Evolutionary conservation across 148 eudicot genomes (phyloP).

Genomic region (Linanthus parryae): DNA sequence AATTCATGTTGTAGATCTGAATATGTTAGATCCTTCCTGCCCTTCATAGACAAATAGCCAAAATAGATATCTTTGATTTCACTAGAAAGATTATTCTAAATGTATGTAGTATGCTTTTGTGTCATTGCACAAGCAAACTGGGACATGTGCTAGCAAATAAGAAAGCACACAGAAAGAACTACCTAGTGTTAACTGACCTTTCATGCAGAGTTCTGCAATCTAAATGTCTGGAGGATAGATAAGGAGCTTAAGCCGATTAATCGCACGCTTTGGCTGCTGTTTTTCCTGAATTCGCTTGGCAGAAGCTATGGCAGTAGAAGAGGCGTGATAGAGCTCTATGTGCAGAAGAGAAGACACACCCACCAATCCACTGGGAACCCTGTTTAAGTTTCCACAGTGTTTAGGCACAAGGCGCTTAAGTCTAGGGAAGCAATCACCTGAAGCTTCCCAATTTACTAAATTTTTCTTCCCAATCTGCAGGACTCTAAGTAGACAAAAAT

Average conservation of each 20-base stretch:
- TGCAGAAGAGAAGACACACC: neutral
- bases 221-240: slow-evolving; percentile 7
- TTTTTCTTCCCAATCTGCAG: slow-evolving; percentile 15
- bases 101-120: too few species aligned
- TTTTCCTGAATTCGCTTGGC: slow-evolving; percentile 6
- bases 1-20: too few species aligned
- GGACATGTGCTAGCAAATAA: too few species aligned
- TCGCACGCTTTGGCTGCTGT: neutral
- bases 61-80: too few species aligned
- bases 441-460: slow-evolving; percentile 23
- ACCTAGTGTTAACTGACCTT: neutral
- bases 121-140: too few species aligned
- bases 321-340: slow-evolving; percentile 1
- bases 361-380: slow-evolving; percentile 12
- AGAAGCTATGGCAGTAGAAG: neutral
- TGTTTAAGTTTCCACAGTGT: slow-evolving; percentile 12
- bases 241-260: neutral
- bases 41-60: too few species aligned
- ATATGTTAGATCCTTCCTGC: too few species aligned
- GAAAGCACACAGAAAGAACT: neutral
- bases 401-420: slow-evolving; percentile 19
- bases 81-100: too few species aligned
- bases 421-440: slow-evolving; percentile 27
- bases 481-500: slow-evolving; percentile 20
- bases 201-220: neutral